Percentiles rank a stretch among this genome's conserved stretches.
Evolutionary conservation across 2,329 filamentous ascomycete genomes (phyloP).

Genomic region (Xylariaceae sp.): DNA sequence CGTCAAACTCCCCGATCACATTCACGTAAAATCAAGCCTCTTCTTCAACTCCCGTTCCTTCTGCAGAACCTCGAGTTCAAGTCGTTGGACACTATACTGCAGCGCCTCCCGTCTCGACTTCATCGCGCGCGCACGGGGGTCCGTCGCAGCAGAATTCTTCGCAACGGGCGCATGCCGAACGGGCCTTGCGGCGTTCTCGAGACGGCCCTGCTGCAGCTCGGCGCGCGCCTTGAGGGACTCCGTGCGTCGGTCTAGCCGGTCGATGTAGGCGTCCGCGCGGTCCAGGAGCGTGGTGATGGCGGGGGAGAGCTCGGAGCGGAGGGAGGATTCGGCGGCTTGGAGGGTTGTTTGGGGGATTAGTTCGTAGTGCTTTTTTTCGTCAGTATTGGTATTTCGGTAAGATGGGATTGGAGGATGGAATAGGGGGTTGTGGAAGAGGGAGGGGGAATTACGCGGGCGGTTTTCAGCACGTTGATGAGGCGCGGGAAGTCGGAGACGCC

Average conservation of each 20-base stretch:
- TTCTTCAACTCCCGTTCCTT: slow-evolving; percentile 56
- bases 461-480: slow-evolving; percentile 51
- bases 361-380: slow-evolving; percentile 69
- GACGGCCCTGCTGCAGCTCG: slow-evolving; percentile 73
- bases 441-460: slow-evolving; percentile 45
- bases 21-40: slow-evolving; percentile 40
- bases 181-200: slow-evolving; percentile 35
- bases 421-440: background rate
- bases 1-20: too few species aligned
- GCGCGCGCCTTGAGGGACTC: slow-evolving; percentile 76
- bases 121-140: slow-evolving; percentile 54
- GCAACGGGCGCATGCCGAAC: background rate
- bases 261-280: slow-evolving; percentile 76
- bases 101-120: slow-evolving; percentile 78
- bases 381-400: background rate
- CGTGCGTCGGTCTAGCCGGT: slow-evolving; percentile 76
- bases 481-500: slow-evolving; percentile 56
- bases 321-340: slow-evolving; percentile 72
- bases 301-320: slow-evolving; percentile 85
- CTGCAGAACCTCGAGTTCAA: slow-evolving; percentile 82
- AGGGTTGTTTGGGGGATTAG: slow-evolving; percentile 82
- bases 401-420: slow-evolving; percentile 1
- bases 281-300: slow-evolving; percentile 74
- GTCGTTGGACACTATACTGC: slow-evolving; percentile 77
- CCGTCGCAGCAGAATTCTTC: slow-evolving; percentile 29